Evolutionary conservation across 768 basidiomycete species (phyloP).

Genomic region (Xerocomellus dryophilus): DNA sequence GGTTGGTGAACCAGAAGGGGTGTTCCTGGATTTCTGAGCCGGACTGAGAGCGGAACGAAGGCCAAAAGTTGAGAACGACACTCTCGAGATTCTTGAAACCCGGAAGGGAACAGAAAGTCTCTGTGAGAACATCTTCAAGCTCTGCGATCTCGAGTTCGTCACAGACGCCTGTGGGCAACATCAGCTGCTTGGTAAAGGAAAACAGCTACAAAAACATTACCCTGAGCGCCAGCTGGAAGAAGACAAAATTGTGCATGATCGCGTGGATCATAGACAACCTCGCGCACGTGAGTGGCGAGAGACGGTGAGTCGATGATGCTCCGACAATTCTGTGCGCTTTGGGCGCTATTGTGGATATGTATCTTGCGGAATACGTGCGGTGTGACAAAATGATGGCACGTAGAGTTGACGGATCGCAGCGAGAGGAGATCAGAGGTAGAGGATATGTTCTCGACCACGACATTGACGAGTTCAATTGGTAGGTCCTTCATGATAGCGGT

Average conservation of each 20-base stretch:
- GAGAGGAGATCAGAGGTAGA: constrained; percentile 28
- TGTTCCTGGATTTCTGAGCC: constrained; percentile 26
- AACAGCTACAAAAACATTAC: neutral
- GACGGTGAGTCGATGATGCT: constrained; percentile 22
- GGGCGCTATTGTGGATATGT: constrained; percentile 25
- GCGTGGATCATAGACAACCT: constrained; percentile 31
- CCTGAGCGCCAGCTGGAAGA: constrained; percentile 12
- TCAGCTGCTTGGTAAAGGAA: neutral
- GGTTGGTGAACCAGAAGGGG: constrained; percentile 32
- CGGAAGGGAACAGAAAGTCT: constrained; percentile 22
- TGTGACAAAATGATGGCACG: constrained; percentile 26
- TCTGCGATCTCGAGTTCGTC: constrained; percentile 33
- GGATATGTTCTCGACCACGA: constrained; percentile 22
- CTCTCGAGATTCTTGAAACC: constrained; percentile 20
- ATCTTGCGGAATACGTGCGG: constrained; percentile 23
- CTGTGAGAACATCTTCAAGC: constrained; percentile 30
- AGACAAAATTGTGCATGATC: constrained; percentile 26
- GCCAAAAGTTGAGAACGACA: constrained; percentile 31
- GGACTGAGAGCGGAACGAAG: constrained; percentile 25
- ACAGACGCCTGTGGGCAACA: constrained; percentile 8
- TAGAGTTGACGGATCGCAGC: constrained; percentile 27
- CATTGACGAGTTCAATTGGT: constrained; percentile 28
- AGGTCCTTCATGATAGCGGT: constrained; percentile 20
- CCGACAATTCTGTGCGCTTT: constrained; percentile 25
- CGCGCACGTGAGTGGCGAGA: constrained; percentile 24